Evolutionary conservation across 2,329 filamentous ascomycete genomes (phyloP).

Genomic region (Fusarium sp.): DNA sequence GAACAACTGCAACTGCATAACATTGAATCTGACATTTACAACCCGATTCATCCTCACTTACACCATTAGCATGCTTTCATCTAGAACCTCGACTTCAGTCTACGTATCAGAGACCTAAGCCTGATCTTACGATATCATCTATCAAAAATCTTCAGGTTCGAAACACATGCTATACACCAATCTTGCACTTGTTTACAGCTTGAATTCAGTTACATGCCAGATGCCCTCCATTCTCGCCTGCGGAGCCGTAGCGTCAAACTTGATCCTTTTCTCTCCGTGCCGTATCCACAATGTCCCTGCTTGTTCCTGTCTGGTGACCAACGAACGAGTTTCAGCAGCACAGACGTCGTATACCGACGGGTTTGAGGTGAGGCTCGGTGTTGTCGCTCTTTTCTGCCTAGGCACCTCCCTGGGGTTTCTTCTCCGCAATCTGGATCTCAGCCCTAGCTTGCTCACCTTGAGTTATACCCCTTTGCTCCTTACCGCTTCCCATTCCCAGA

Average conservation of each 20-base stretch:
- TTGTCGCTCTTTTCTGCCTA: conserved; percentile 8
- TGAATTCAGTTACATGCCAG: neutral
- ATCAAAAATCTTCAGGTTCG: neutral
- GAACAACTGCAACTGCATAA: conserved; percentile 2
- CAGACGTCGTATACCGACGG: conserved; percentile 20
- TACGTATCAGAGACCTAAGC: neutral
- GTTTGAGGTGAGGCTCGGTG: conserved; percentile 19
- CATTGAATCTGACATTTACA: neutral
- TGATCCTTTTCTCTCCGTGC: conserved; percentile 15
- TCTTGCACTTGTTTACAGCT: neutral
- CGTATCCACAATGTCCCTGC: conserved; percentile 22
- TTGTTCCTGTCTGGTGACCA: conserved; percentile 32
- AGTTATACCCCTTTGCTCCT: conserved; percentile 11
- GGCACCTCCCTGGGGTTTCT: neutral
- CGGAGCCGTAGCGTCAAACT: conserved; percentile 26
- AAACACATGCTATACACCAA: neutral
- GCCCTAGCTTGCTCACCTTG: conserved; percentile 22
- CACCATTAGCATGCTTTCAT: neutral
- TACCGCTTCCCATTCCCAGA: conserved; percentile 10
- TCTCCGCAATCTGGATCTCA: conserved; percentile 34
- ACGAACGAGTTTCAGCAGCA: conserved; percentile 22
- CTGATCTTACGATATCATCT: neutral
- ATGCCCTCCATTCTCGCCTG: neutral
- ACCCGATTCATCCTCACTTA: neutral
- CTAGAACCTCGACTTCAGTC: neutral